phyloP scores from a whole-genome alignment of 1,139 yeast genomes.

The Lodderomyces theae region DNA sequence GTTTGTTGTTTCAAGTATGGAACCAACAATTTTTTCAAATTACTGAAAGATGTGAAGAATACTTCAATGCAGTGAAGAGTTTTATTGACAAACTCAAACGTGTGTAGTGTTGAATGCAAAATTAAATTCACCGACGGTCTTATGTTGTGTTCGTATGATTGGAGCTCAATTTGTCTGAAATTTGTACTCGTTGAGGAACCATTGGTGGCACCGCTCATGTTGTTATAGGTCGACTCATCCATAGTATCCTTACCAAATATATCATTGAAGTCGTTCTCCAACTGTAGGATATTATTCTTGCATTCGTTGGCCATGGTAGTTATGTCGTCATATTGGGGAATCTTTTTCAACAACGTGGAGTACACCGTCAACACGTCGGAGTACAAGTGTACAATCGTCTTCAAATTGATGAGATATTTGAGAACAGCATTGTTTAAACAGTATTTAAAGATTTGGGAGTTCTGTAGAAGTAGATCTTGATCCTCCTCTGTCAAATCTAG shows the following conservation, averaged over 20 bases:
- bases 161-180: conserved; percentile 27
- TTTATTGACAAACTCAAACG: conserved; percentile 23
- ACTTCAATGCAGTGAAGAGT: conserved; percentile 32
- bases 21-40: conserved; percentile 37
- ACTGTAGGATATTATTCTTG: conserved; percentile 21
- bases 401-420: conserved; percentile 27
- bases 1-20: conserved; percentile 37
- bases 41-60: conserved; percentile 37
- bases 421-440: conserved; percentile 35
- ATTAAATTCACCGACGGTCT: conserved; percentile 22
- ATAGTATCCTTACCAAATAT: conserved; percentile 23
- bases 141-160: conserved; percentile 25
- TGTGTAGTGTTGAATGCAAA: conserved; percentile 21
- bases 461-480: conserved; percentile 25
- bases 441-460: conserved; percentile 29
- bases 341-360: conserved; percentile 37
- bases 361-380: conserved; percentile 42
- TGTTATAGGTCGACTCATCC: no score
- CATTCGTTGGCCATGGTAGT: conserved; percentile 32
- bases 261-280: conserved; percentile 34
- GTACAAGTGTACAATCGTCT: conserved; percentile 36
- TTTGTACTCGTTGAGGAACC: not conserved
- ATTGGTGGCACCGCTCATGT: not conserved
- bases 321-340: conserved; percentile 44
- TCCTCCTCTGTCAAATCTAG: conserved; percentile 21